A percentile compares a stretch with the other conserved stretches of the same genome.
These are phyloP conservation scores for Candida sp. DNA, from an alignment of 1,139 yeast species.

Conservation along the genomic window DNA sequence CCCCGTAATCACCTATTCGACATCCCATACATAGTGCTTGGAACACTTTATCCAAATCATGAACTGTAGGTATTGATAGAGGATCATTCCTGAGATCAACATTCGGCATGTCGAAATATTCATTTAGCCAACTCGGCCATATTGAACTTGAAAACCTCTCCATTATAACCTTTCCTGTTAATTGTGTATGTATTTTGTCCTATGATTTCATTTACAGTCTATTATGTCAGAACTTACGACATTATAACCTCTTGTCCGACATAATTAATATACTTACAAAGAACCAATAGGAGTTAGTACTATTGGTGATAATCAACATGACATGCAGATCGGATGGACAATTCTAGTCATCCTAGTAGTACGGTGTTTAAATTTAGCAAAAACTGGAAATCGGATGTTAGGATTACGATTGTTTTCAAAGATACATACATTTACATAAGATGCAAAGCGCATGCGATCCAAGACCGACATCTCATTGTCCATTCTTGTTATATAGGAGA, in stretches of 20 bases:
- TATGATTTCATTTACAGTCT: background rate
- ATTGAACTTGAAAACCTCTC: background rate
- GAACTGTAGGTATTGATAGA: background rate
- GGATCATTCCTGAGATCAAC: background rate
- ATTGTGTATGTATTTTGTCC: background rate
- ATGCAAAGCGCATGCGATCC: background rate
- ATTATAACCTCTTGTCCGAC: background rate
- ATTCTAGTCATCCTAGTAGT: background rate
- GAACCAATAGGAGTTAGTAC: no score
- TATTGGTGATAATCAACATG: no score
- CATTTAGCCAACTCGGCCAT: background rate
- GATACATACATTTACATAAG: background rate
- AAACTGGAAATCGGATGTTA: background rate
- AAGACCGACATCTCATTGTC: background rate
- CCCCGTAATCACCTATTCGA: constrained; percentile 62
- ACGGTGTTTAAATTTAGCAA: background rate
- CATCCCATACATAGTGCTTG: constrained; percentile 61
- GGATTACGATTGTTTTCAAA: background rate
- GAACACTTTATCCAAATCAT: constrained; percentile 19
- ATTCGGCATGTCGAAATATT: background rate
- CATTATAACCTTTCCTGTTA: background rate
- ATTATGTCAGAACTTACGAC: background rate
- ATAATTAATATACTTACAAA: no score
- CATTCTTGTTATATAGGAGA: background rate
- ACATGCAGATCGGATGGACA: no score